These are phyloP conservation scores for Pilatotrama ljubarskyi DNA, from an alignment of 768 basidiomycete genomes.

Conservation along the genomic window DNA sequence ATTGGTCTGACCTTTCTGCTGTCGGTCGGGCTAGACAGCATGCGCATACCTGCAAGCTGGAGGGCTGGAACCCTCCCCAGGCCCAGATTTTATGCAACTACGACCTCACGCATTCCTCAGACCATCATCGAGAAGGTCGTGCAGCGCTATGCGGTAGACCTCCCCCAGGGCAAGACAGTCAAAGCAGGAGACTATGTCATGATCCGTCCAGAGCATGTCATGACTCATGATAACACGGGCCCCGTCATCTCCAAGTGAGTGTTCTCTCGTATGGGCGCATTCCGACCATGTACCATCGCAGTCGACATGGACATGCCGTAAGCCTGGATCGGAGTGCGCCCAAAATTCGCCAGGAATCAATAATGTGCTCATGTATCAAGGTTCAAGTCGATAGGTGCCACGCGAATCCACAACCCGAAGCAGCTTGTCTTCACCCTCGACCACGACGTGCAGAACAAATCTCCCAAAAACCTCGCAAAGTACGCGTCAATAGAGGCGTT, in stretches of 20 bases:
- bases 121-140: slow-evolving; percentile 97
- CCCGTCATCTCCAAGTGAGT: slow-evolving; percentile 96
- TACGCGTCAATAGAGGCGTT: slow-evolving; percentile 92
- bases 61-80: neutral
- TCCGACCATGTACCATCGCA: neutral
- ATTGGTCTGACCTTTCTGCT: too few species aligned
- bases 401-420: slow-evolving; percentile 69
- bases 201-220: slow-evolving; percentile 97
- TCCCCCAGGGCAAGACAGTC: slow-evolving; percentile 76
- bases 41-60: slow-evolving; percentile 9
- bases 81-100: slow-evolving; percentile 34
- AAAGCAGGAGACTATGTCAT: slow-evolving; percentile 99
- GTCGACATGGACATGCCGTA: neutral
- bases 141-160: slow-evolving; percentile 92
- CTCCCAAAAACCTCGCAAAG: slow-evolving; percentile 86
- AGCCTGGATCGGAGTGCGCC: too few species aligned
- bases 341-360: too few species aligned
- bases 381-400: slow-evolving; percentile 94
- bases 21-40: neutral
- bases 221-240: slow-evolving; percentile 98
- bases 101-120: slow-evolving; percentile 54
- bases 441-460: slow-evolving; percentile 97
- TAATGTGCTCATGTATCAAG: slow-evolving; percentile 39
- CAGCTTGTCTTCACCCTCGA: slow-evolving; percentile 97
- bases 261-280: neutral